Conservation (phyloP, 345 rosid genomes). For the Kandelia obovata region DNA sequence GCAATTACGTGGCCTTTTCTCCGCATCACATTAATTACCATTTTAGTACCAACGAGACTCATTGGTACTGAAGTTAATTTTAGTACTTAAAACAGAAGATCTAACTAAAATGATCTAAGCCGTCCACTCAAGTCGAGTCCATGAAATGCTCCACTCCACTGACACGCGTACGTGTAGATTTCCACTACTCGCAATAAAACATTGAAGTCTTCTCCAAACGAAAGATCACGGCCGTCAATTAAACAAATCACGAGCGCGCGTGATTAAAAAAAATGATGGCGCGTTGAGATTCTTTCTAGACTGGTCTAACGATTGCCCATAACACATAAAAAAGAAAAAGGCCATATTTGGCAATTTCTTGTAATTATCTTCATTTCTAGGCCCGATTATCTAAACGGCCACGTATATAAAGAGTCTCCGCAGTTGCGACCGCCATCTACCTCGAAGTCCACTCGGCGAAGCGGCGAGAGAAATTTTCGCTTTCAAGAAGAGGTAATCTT, state of each 20-base stretch:
- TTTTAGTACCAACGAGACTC: too few species aligned
- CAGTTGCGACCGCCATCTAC: constrained; percentile 22
- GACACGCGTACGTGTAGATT: not conserved
- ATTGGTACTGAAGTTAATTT: too few species aligned
- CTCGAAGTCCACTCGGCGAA: constrained; percentile 21
- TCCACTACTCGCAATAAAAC: too few species aligned
- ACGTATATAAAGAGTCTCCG: too few species aligned
- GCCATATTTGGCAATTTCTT: not conserved
- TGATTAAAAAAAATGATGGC: too few species aligned
- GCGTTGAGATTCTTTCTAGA: not conserved
- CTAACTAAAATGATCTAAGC: not conserved
- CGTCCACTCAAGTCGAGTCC: not conserved
- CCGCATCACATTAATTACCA: too few species aligned
- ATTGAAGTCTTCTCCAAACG: not conserved
- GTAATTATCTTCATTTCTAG: not conserved
- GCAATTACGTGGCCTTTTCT: too few species aligned
- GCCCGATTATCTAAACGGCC: not conserved
- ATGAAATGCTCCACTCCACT: not conserved
- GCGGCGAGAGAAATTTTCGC: not conserved
- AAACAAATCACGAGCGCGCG: too few species aligned
- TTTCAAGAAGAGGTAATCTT: constrained; percentile 37
- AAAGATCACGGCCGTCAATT: not conserved
- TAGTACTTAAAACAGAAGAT: too few species aligned
- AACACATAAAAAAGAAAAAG: too few species aligned
- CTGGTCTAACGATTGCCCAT: not conserved